A percentile compares a stretch with the other conserved stretches of the same genome.
Evolutionary conservation across 331 rosid genomes (phyloP).

Genomic region (Dryas integrifolia): DNA sequence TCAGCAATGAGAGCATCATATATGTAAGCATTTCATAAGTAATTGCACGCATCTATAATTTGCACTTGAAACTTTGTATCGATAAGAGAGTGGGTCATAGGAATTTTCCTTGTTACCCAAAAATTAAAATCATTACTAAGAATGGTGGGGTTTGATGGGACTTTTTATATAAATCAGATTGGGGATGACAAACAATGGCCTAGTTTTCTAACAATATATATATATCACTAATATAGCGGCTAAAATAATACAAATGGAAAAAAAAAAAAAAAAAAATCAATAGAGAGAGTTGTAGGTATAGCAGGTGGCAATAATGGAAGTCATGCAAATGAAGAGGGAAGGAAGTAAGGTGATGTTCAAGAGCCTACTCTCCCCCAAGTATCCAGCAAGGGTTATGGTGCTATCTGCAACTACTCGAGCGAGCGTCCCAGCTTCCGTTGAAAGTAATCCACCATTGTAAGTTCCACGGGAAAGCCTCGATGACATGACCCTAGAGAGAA

Average conservation of each 20-base stretch:
- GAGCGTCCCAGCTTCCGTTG: slow-evolving; percentile 97
- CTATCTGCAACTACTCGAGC: slow-evolving; percentile 97
- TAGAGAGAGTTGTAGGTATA: slow-evolving; percentile 89
- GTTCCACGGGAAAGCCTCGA: slow-evolving; percentile 98
- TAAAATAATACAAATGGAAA: background rate
- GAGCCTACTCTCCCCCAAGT: slow-evolving; percentile 64
- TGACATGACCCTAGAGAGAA: slow-evolving; percentile 95
- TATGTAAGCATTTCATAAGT: too few species aligned
- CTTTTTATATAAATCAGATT: background rate
- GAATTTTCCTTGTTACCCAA: background rate
- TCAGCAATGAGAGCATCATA: too few species aligned
- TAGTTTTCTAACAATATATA: slow-evolving; percentile 14
- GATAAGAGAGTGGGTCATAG: background rate
- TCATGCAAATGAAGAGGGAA: slow-evolving; percentile 69
- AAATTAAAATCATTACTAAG: background rate
- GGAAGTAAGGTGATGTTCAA: slow-evolving; percentile 81
- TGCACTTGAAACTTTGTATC: too few species aligned
- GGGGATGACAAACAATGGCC: slow-evolving; percentile 5
- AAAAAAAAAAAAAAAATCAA: slow-evolving; percentile 24
- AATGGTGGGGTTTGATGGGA: background rate
- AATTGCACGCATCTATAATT: too few species aligned
- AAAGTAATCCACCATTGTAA: slow-evolving; percentile 81
- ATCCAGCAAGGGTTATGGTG: slow-evolving; percentile 84
- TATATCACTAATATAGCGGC: background rate
- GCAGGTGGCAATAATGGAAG: slow-evolving; percentile 84